These are phyloP conservation scores for Acanthamoeba quina DNA, from an alignment of 208 protist genomes.

Conservation along the genomic window DNA sequence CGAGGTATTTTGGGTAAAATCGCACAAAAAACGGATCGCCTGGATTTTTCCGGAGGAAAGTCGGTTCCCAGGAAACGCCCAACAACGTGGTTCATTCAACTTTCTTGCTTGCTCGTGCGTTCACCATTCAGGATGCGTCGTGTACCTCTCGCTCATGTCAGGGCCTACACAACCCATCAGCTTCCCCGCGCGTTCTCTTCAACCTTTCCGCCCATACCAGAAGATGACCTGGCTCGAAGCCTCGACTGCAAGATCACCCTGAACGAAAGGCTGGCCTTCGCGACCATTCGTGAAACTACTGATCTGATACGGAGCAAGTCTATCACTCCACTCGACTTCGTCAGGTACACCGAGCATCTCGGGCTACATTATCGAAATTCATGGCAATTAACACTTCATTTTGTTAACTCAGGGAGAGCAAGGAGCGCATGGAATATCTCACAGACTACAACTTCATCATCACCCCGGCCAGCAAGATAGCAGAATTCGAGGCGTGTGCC, in stretches of 20 bases:
- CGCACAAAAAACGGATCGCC: too few species aligned
- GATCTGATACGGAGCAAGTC: background rate
- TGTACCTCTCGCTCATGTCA: too few species aligned
- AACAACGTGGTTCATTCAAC: too few species aligned
- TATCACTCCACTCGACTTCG: background rate
- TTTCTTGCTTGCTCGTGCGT: too few species aligned
- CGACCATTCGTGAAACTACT: background rate
- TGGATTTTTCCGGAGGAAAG: too few species aligned
- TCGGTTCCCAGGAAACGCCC: too few species aligned
- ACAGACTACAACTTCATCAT: background rate
- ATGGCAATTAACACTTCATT: background rate
- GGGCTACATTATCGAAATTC: too few species aligned
- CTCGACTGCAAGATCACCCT: background rate
- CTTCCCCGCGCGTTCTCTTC: too few species aligned
- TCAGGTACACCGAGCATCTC: background rate
- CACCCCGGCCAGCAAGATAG: background rate
- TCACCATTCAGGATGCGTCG: too few species aligned
- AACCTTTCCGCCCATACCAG: background rate
- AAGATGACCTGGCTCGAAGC: background rate
- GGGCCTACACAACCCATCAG: too few species aligned
- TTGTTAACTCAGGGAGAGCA: background rate
- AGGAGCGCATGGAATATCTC: background rate
- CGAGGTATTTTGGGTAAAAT: too few species aligned
- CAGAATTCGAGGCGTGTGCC: background rate
- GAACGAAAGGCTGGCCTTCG: background rate